Conservation (phyloP, 1,284 basidiomycete species). For the Thelephora terrestris region DNA sequence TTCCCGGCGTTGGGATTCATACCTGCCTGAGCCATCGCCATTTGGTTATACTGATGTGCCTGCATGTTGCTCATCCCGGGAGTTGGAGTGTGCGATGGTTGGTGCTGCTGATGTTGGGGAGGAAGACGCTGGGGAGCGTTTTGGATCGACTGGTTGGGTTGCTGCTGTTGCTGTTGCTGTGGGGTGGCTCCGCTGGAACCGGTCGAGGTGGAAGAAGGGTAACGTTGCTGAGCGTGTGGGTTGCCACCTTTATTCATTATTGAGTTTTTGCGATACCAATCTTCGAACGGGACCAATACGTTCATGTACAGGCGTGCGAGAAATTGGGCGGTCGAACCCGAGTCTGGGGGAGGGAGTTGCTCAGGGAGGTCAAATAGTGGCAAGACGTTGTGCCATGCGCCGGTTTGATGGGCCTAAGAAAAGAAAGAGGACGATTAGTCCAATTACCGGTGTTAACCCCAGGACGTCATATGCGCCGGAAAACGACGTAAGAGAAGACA, state of each 20-base stretch:
- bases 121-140: neutral
- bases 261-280: slow-evolving; percentile 52
- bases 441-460: neutral
- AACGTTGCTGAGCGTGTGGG: neutral
- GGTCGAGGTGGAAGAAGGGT: neutral
- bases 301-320: slow-evolving; percentile 49
- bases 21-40: too few relatives aligned
- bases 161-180: neutral
- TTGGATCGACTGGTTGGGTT: neutral
- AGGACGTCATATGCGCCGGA: too few relatives aligned
- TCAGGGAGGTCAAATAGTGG: slow-evolving; percentile 57
- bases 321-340: slow-evolving; percentile 31
- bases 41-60: too few relatives aligned
- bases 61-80: too few relatives aligned
- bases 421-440: neutral
- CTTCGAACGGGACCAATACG: slow-evolving; percentile 61
- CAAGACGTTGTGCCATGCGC: slow-evolving; percentile 42
- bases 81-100: neutral
- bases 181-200: neutral
- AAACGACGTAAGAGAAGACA: too few relatives aligned
- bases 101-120: neutral
- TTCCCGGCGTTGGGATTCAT: too few relatives aligned
- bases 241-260: slow-evolving; percentile 24
- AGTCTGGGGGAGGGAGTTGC: slow-evolving; percentile 35
- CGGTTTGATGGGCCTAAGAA: slow-evolving; percentile 28